Evolutionary conservation across 2,329 filamentous ascomycete genomes (phyloP).

Genomic region (Ambrosiella beaveri): DNA sequence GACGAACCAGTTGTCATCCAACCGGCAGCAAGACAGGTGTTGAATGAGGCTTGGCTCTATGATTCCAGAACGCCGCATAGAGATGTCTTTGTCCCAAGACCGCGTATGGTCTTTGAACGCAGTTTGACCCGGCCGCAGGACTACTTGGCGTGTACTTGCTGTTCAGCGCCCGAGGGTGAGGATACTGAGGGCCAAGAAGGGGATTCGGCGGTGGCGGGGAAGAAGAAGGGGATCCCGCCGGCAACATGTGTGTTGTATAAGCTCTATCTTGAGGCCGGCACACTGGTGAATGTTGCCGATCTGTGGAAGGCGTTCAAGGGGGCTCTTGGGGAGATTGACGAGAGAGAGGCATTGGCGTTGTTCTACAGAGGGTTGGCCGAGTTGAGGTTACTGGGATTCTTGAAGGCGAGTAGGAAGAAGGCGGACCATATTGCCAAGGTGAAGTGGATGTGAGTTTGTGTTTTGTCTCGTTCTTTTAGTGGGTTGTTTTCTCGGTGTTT

Average conservation of each 20-base stretch:
- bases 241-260: slow-evolving; percentile 60
- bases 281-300: slow-evolving; percentile 62
- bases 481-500: background rate
- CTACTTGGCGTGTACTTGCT: slow-evolving; percentile 60
- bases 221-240: slow-evolving; percentile 34
- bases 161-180: slow-evolving; percentile 21
- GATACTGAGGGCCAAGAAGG: background rate
- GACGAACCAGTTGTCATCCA: slow-evolving; percentile 17
- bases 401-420: slow-evolving; percentile 83
- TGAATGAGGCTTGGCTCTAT: slow-evolving; percentile 62
- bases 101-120: slow-evolving; percentile 52
- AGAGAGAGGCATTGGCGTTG: slow-evolving; percentile 46
- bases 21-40: slow-evolving; percentile 30
- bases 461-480: background rate
- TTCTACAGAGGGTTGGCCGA: slow-evolving; percentile 83
- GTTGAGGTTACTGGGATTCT: slow-evolving; percentile 65
- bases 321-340: slow-evolving; percentile 33
- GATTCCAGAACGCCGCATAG: slow-evolving; percentile 51
- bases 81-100: slow-evolving; percentile 59
- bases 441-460: slow-evolving; percentile 46
- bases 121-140: slow-evolving; percentile 57
- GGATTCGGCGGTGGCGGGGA: background rate
- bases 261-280: slow-evolving; percentile 60
- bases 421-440: slow-evolving; percentile 81
- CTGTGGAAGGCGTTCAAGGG: slow-evolving; percentile 61